phyloP scores from a whole-genome alignment of 768 basidiomycete species.

The Tephrocybe rancida region DNA sequence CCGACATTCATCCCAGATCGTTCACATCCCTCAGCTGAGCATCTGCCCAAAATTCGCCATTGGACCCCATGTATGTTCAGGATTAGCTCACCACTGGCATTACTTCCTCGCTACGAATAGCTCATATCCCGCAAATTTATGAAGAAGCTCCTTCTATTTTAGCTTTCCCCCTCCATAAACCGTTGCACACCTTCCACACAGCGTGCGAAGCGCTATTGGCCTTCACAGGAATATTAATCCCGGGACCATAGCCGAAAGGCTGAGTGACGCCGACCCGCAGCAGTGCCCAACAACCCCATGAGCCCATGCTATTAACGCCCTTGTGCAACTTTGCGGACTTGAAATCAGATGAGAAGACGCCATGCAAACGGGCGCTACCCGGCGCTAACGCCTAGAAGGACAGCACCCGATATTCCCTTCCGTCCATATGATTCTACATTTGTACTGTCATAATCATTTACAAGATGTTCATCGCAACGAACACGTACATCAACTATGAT shows the following conservation, averaged over 20 bases:
- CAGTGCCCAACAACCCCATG: background rate
- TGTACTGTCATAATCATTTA: background rate
- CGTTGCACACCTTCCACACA: slow-evolving; percentile 7
- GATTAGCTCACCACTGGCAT: background rate
- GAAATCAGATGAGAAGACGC: too few species aligned
- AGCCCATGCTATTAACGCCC: background rate
- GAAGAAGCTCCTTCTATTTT: slow-evolving; percentile 3
- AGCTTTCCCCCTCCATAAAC: background rate
- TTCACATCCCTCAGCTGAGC: slow-evolving; percentile 6
- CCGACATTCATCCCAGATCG: background rate
- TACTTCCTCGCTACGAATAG: slow-evolving; percentile 21
- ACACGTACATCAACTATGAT: slow-evolving; percentile 51
- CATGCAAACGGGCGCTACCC: background rate
- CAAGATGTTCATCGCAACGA: slow-evolving; percentile 1
- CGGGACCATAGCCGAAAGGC: background rate
- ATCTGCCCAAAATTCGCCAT: slow-evolving; percentile 4
- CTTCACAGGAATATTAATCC: background rate
- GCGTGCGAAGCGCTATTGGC: slow-evolving; percentile 24
- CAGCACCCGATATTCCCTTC: slow-evolving; percentile 29
- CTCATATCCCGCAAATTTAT: slow-evolving; percentile 28
- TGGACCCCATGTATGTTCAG: background rate
- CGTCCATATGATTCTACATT: slow-evolving; percentile 14
- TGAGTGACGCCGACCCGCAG: slow-evolving; percentile 1
- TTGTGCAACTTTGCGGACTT: background rate
- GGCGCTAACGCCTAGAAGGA: slow-evolving; percentile 27